phyloP scores from a whole-genome alignment of 257 asterid species.

The Solanum stenotomum region DNA sequence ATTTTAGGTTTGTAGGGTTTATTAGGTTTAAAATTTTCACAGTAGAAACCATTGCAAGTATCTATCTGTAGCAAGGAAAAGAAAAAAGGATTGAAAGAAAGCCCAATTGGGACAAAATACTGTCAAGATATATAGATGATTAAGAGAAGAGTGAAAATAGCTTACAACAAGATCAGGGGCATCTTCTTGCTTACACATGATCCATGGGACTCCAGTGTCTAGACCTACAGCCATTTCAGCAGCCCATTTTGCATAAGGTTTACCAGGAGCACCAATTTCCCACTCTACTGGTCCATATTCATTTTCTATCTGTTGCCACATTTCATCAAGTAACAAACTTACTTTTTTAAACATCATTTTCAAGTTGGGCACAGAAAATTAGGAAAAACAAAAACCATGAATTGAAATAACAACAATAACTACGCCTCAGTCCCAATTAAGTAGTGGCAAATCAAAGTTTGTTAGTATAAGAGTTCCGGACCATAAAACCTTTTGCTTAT shows the following conservation, averaged over 20 bases:
- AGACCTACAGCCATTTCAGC: constrained; percentile 84
- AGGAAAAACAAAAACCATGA: not conserved
- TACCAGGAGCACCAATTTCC: constrained; percentile 81
- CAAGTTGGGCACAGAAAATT: not conserved
- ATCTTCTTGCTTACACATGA: constrained; percentile 90
- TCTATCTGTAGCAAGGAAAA: constrained; percentile 42
- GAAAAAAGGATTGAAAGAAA: not conserved
- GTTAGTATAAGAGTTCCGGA: not conserved
- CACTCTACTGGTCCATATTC: constrained; percentile 91
- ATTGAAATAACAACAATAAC: not conserved
- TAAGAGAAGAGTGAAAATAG: not conserved
- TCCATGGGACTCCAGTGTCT: constrained; percentile 92
- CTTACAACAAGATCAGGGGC: constrained; percentile 83
- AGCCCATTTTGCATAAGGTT: constrained; percentile 81
- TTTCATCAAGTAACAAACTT: not conserved
- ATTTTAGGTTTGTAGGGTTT: constrained; percentile 77
- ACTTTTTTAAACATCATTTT: not conserved
- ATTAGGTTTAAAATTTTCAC: constrained; percentile 61
- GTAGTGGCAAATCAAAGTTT: not conserved
- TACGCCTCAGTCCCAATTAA: not conserved
- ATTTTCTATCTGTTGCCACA: constrained; percentile 64
- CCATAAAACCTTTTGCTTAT: not conserved
- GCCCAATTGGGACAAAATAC: not conserved
- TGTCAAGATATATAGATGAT: not conserved
- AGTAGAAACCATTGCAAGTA: constrained; percentile 90